phyloP scores from a whole-genome alignment of 768 basidiomycete genomes.

The Phylloporus sp. region DNA sequence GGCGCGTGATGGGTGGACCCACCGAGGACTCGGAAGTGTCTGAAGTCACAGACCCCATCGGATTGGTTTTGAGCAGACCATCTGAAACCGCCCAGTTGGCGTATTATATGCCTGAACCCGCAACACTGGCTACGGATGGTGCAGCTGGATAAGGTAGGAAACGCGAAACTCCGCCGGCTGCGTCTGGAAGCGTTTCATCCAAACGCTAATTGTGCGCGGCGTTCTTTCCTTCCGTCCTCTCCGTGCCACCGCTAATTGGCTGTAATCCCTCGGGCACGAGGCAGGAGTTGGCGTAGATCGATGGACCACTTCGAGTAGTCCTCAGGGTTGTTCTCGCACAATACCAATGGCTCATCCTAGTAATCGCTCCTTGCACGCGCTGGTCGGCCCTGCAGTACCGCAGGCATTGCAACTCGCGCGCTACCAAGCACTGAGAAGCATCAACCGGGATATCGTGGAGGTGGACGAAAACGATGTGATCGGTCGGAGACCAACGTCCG shows the following conservation, averaged over 20 bases:
- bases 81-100: neutral
- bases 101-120: neutral
- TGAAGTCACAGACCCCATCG: neutral
- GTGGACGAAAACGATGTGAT: slow-evolving; percentile 11
- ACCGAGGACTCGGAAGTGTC: neutral
- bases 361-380: neutral
- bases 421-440: slow-evolving; percentile 4
- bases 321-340: neutral
- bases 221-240: neutral
- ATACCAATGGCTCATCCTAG: neutral
- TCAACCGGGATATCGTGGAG: neutral
- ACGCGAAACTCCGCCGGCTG: neutral
- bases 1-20: neutral
- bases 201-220: neutral
- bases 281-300: neutral
- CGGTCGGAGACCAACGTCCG: slow-evolving; percentile 8
- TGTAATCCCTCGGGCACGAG: neutral
- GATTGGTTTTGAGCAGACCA: neutral
- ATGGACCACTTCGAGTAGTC: neutral
- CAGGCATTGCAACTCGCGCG: slow-evolving; percentile 11
- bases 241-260: neutral
- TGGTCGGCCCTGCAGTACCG: slow-evolving; percentile 7
- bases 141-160: neutral
- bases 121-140: neutral
- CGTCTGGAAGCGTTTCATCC: neutral